A percentile compares a stretch with the other conserved stretches of the same genome.
These are phyloP conservation scores for Dioscorea dumetorum DNA, from an alignment of 106 monocot genomes.

Conservation along the genomic window DNA sequence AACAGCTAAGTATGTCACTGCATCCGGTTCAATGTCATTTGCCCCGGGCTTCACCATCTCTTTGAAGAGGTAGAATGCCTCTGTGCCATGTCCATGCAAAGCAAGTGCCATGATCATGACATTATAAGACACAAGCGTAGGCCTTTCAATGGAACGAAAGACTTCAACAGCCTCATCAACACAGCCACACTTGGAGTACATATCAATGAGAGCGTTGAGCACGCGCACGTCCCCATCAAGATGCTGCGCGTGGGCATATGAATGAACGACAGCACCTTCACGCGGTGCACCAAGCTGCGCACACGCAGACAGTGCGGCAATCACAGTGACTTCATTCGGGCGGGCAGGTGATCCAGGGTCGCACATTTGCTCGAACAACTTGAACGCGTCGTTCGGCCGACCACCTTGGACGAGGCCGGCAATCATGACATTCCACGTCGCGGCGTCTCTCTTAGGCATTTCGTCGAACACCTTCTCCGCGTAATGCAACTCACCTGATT, in stretches of 20 bases:
- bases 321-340: constrained; percentile 9
- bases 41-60: constrained; percentile 20
- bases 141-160: constrained; percentile 8
- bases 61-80: constrained; percentile 20
- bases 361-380: neutral
- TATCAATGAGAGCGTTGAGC: constrained; percentile 25
- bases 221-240: constrained; percentile 22
- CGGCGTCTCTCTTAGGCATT: constrained; percentile 19
- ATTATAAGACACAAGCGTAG: constrained; percentile 19
- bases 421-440: constrained; percentile 21
- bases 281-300: constrained; percentile 5
- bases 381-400: constrained; percentile 1
- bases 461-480: constrained; percentile 26
- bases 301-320: constrained; percentile 9
- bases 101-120: constrained; percentile 22
- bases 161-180: constrained; percentile 7
- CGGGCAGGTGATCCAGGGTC: neutral
- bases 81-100: constrained; percentile 25
- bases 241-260: constrained; percentile 16
- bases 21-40: constrained; percentile 24
- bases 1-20: constrained; percentile 6
- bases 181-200: constrained; percentile 28
- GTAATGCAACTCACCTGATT: constrained; percentile 1
- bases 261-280: constrained; percentile 8
- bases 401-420: neutral